phyloP scores from a whole-genome alignment of 2,329 filamentous ascomycete genomes.

The Clarireedia hainanense region DNA sequence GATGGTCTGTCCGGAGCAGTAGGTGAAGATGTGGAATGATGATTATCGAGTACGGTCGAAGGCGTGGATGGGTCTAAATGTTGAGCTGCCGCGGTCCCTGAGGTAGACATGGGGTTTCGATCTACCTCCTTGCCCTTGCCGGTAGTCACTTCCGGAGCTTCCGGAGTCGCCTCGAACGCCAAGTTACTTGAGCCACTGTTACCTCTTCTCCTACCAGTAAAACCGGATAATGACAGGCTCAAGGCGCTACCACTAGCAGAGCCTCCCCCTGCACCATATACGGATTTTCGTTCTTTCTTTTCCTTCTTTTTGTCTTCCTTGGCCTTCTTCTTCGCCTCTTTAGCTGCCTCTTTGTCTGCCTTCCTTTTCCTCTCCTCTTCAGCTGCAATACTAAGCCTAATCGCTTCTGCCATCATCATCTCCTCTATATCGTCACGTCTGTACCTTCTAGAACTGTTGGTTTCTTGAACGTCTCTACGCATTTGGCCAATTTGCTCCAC shows the following conservation, averaged over 20 bases:
- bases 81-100: conserved; percentile 13
- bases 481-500: conserved; percentile 21
- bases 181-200: conserved; percentile 54
- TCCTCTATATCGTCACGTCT: conserved; percentile 87
- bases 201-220: conserved; percentile 43
- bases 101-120: conserved; percentile 31
- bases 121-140: conserved; percentile 66
- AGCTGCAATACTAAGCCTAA: conserved; percentile 78
- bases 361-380: conserved; percentile 90
- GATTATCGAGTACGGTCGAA: conserved; percentile 29
- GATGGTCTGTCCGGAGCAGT: conserved; percentile 54
- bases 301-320: conserved; percentile 71
- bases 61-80: conserved; percentile 19
- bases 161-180: conserved; percentile 46
- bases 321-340: conserved; percentile 76
- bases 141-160: conserved; percentile 31
- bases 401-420: conserved; percentile 98
- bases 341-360: conserved; percentile 70
- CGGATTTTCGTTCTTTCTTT: conserved; percentile 49
- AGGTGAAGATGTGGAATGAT: conserved; percentile 36
- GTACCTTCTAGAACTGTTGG: conserved; percentile 35
- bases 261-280: conserved; percentile 36
- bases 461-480: conserved; percentile 26
- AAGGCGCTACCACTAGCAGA: conserved; percentile 57
- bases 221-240: conserved; percentile 44